phyloP scores from a whole-genome alignment of 2,329 filamentous ascomycete species.

The Tympanopsis confertula region DNA sequence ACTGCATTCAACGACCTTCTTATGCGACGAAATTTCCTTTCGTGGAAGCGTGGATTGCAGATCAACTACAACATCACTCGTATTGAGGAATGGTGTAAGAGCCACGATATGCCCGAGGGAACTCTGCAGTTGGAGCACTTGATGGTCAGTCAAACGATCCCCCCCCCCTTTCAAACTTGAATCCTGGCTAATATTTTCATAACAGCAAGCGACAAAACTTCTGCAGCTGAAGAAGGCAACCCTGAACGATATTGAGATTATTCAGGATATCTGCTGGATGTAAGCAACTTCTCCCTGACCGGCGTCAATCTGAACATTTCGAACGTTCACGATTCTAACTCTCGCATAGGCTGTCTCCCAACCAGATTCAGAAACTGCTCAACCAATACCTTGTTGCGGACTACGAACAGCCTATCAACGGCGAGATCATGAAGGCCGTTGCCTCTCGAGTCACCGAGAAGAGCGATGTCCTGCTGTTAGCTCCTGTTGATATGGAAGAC shows the following conservation, averaged over 20 bases:
- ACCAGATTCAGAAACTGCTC: conserved; percentile 96
- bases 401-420: conserved; percentile 98
- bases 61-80: conserved; percentile 99
- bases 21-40: conserved; percentile 96
- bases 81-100: conserved; percentile 99
- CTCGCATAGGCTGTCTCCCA: conserved; percentile 69
- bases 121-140: conserved; percentile 94
- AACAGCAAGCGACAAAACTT: conserved; percentile 89
- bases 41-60: conserved; percentile 96
- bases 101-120: conserved; percentile 97
- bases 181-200: neutral
- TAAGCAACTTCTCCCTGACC: conserved; percentile 39
- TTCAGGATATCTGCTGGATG: conserved; percentile 99
- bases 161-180: neutral
- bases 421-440: conserved; percentile 99
- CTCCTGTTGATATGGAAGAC: conserved; percentile 97
- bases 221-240: conserved; percentile 98
- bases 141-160: conserved; percentile 63
- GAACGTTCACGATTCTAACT: neutral
- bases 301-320: neutral
- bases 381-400: conserved; percentile 98
- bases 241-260: conserved; percentile 97
- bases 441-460: conserved; percentile 95
- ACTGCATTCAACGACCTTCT: conserved; percentile 97
- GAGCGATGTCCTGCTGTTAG: conserved; percentile 85